Evolutionary conservation across 73 alveolate species (phyloP).

Genomic region (Symbiodinium natans): DNA sequence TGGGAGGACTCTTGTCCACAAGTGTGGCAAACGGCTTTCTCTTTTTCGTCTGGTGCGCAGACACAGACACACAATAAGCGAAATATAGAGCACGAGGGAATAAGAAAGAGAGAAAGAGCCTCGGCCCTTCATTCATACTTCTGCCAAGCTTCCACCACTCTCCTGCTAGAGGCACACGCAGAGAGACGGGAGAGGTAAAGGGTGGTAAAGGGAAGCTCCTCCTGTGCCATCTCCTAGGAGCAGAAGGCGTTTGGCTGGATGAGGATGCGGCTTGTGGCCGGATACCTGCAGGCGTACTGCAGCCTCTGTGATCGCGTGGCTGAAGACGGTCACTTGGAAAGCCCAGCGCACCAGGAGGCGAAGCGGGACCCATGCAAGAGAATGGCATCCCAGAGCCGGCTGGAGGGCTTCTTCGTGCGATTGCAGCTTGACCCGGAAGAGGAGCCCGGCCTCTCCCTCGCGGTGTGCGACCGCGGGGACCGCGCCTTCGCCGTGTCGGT

Average conservation of each 20-base stretch:
- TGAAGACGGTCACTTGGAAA: conserved; percentile 25
- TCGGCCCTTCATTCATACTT: no score
- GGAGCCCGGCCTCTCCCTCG: not conserved
- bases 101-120: no score
- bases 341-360: conserved; percentile 13
- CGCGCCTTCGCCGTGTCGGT: not conserved
- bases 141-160: no score
- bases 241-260: conserved; percentile 9
- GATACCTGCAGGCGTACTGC: conserved; percentile 24
- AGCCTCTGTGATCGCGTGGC: conserved; percentile 1
- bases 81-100: no score
- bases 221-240: not conserved
- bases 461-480: not conserved
- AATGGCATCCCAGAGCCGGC: not conserved
- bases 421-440: not conserved
- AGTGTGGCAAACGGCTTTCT: no score
- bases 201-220: no score
- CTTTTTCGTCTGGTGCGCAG: no score
- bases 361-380: not conserved
- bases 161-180: no score
- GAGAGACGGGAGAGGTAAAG: not conserved
- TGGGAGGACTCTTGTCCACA: conserved; percentile 41
- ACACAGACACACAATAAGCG: no score
- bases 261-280: not conserved
- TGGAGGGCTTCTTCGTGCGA: not conserved